Evolutionary conservation across 129 eudicot species (phyloP).

Genomic region (Helichrysum umbraculigerum): DNA sequence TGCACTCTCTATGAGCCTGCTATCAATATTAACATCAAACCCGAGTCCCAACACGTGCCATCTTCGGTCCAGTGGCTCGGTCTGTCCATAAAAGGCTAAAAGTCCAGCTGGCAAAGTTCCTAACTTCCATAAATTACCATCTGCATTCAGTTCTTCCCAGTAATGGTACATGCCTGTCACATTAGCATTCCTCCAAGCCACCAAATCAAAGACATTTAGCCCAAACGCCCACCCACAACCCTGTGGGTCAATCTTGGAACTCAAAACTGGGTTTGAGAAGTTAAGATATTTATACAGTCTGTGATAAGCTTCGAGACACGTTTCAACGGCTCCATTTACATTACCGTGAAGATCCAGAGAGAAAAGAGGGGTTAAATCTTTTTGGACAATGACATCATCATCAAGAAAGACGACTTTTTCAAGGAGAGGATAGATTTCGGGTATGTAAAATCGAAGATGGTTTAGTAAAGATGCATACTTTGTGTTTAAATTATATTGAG

Average conservation of each 20-base stretch:
- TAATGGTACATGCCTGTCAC: constrained; percentile 67
- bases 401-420: constrained; percentile 84
- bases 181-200: constrained; percentile 77
- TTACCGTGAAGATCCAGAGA: constrained; percentile 88
- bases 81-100: constrained; percentile 72
- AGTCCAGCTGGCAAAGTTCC: constrained; percentile 94
- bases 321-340: constrained; percentile 91
- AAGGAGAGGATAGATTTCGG: constrained; percentile 80
- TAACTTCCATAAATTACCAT: constrained; percentile 70
- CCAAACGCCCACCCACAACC: constrained; percentile 98
- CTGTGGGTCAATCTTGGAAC: constrained; percentile 90
- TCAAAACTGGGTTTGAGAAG: constrained; percentile 72
- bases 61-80: constrained; percentile 90
- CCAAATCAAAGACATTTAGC: constrained; percentile 79
- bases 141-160: constrained; percentile 73
- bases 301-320: constrained; percentile 85
- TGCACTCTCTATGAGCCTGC: constrained; percentile 81
- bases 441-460: constrained; percentile 80
- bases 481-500: constrained; percentile 46
- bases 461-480: constrained; percentile 59
- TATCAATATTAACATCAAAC: constrained; percentile 69
- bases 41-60: constrained; percentile 96
- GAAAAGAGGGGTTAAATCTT: constrained; percentile 81
- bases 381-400: constrained; percentile 85
- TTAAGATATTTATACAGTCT: constrained; percentile 81